Conservation (phyloP, 345 rosid species). For the Bretschneidera sinensis region DNA sequence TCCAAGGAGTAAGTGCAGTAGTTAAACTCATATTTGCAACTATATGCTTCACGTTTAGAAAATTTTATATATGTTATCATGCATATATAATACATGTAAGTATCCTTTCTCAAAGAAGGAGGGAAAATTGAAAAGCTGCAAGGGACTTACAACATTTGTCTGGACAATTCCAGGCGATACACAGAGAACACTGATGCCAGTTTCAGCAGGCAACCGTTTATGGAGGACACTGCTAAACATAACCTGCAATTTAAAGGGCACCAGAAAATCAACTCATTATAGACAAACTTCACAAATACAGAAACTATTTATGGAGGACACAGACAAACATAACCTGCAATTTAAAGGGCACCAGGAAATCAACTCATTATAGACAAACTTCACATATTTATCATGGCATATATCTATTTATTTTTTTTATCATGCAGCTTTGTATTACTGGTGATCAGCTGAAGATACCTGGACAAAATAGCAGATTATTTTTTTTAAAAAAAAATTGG, state of each 20-base stretch:
- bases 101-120: constrained; percentile 1
- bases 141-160: constrained; percentile 86
- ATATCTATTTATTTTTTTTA: constrained; percentile 2
- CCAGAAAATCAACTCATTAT: constrained; percentile 3
- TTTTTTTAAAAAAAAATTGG: too few species aligned
- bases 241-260: constrained; percentile 52
- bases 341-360: constrained; percentile 11
- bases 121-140: constrained; percentile 13
- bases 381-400: neutral
- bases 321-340: constrained; percentile 95
- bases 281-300: neutral
- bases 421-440: neutral
- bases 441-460: neutral
- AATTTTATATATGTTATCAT: too few species aligned
- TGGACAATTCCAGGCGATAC: constrained; percentile 87
- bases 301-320: constrained; percentile 69
- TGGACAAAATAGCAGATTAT: too few species aligned
- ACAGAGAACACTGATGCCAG: constrained; percentile 81
- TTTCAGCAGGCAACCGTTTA: constrained; percentile 79
- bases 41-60: constrained; percentile 5
- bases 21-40: neutral
- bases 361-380: neutral
- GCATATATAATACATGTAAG: too few species aligned
- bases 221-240: constrained; percentile 92
- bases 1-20: neutral